Evolutionary conservation across 176 grass and related monocot species (phyloP), one percentile per base, ranked within the genome.

Genomic region (Panicum miliaceum): DNA sequence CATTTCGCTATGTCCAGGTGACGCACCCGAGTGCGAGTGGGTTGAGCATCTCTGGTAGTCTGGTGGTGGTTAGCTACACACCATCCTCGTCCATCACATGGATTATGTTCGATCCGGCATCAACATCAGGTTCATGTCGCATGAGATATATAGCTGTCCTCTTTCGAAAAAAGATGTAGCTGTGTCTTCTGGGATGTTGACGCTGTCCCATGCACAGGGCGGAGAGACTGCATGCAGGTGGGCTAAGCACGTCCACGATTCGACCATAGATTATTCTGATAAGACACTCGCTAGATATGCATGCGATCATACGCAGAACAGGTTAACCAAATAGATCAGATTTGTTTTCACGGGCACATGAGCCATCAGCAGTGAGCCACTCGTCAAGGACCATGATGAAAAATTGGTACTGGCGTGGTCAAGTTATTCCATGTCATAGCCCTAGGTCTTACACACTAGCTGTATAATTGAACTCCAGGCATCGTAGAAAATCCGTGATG

Each of bases 21-120:
- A 68, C 34, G 27, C 40, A 4, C 26, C 56, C 27, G 37, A 79
- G 26, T 1, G 16, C 9, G 58, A 34, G 25, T 32, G 23, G 76
- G 58, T 18, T 7, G 53, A 71, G 80, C 26, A 82, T 79, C 78
- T 46, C 32, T 12, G 9, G 42, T 45, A 32, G 29, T 32, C 29
- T 32, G 29, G 15, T 32, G 29, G 15, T 22, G 56, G 64, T 14
- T 43, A 45, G 8, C 8, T 19, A 2, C 29, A 32, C 2, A 72
- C 12, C 56, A 25, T 73, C 16, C 56, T 62, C 26, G 42, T 63
- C 68, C 56, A 83, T 83, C 81, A 18, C 56, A 12, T 37, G 69
- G 81, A 74, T 83, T 73, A 83, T 23, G 82, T 68, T 77, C 77
- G 82, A 84, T 77, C 48, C 47, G 48, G 25, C 10, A 68, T 77